Evolutionary conservation across 208 protist genomes (phyloP).

Genomic region (Trypanosoma avium): DNA sequence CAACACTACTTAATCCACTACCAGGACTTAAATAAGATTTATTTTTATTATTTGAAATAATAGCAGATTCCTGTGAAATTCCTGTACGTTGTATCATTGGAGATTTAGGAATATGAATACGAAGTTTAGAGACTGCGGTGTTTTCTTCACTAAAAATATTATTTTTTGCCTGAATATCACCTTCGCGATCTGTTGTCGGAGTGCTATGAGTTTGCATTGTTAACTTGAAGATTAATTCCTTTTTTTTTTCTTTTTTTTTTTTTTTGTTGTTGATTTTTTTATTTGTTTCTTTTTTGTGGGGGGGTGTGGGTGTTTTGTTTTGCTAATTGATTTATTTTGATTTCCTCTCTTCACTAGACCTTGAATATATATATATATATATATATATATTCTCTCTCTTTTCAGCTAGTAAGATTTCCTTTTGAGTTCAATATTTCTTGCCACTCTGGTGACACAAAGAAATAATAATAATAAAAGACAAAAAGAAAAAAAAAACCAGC

Average conservation of each 20-base stretch:
- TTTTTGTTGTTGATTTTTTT: neutral
- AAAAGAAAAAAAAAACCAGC: conserved; percentile 12
- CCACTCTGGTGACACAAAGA: neutral
- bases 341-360: neutral
- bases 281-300: neutral
- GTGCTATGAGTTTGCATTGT: neutral
- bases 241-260: neutral
- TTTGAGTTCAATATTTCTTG: conserved; percentile 2
- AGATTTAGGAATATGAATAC: conserved; percentile 11
- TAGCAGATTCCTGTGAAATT: neutral
- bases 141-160: neutral
- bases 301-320: too few species aligned
- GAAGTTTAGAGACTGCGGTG: neutral
- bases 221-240: neutral
- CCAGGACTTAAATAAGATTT: neutral
- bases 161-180: neutral
- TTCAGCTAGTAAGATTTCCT: too few species aligned
- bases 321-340: neutral
- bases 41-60: neutral
- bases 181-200: neutral
- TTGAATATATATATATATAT: conserved; percentile 10
- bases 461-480: conserved; percentile 22
- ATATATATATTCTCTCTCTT: neutral
- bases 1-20: neutral
- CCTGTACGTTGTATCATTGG: neutral